Evolutionary conservation across 2,329 filamentous ascomycete species (phyloP).

Genomic region (Anthostomella pinea): DNA sequence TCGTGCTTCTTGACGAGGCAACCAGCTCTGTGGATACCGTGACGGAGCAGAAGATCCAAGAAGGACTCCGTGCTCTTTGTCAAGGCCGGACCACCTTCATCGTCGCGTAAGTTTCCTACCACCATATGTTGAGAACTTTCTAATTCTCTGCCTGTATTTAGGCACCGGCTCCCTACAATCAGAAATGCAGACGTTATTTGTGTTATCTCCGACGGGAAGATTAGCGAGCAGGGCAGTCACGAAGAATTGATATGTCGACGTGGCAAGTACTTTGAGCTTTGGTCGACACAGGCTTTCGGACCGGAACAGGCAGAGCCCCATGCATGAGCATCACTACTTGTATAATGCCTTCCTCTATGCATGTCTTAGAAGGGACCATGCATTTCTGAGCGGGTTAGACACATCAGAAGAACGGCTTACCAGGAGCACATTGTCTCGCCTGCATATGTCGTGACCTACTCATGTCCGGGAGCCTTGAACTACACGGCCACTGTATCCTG

Average conservation of each 20-base stretch:
- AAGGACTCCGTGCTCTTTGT: slow-evolving; percentile 57
- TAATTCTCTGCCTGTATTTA: slow-evolving; percentile 30
- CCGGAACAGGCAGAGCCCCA: too few species aligned
- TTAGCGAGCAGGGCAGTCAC: slow-evolving; percentile 63
- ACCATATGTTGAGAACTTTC: neutral
- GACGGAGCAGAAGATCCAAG: slow-evolving; percentile 65
- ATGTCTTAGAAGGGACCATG: too few species aligned
- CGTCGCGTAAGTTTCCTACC: slow-evolving; percentile 49
- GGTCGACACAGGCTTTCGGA: slow-evolving; percentile 63
- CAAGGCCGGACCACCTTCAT: slow-evolving; percentile 64
- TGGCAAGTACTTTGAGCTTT: slow-evolving; percentile 62
- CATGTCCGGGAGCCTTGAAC: too few species aligned
- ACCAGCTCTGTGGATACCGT: slow-evolving; percentile 74
- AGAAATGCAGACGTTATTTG: slow-evolving; percentile 67
- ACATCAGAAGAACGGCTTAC: too few species aligned
- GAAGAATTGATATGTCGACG: slow-evolving; percentile 53
- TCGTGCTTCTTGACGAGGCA: slow-evolving; percentile 75
- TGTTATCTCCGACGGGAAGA: slow-evolving; percentile 59
- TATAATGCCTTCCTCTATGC: too few species aligned
- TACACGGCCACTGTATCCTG: too few species aligned
- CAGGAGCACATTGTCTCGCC: too few species aligned
- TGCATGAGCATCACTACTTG: too few species aligned
- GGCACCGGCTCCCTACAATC: slow-evolving; percentile 68
- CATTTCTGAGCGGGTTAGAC: too few species aligned
- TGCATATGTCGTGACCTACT: too few species aligned